Base-by-base conservation (phyloP, 441 rosid species). In the Heliophila coronopifolia region DNA sequence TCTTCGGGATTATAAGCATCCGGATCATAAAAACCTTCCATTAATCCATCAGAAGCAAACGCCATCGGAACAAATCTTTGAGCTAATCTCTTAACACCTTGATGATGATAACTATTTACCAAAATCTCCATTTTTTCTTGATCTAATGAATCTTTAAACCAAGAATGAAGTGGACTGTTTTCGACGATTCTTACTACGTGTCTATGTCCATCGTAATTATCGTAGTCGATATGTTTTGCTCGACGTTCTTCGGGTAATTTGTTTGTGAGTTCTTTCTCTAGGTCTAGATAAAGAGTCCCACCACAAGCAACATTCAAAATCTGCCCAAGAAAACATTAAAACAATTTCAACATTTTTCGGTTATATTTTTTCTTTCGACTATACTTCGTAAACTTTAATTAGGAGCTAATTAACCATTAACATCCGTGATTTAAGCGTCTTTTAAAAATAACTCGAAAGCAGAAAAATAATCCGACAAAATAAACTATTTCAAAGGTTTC, bases 101-200 rank as follows among this genome's bases (percentile, higher is more conserved):
- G 94, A 38, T 87, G 96, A 26, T 84, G 96, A 70, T 87, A 87
- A 60, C 96, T 84, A 30, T 87, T 87, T 20, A 87, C 96, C 66
- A 36, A 50, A 38, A 87, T 78, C 58, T 82, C 81, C 86, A 75
- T 73, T 23, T 48, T 69, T n/a, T 51, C 74, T 20, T 45, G 74
- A 24, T 75, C 73, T 42, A 82, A 30, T 13, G 92, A 83, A 41
- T 73, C 83, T 49, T 68, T 67, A 19, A 84, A 86, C 94, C 90
- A 86, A 2, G 56, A 17, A 24, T 79, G 76, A 60, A 84, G 41
- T 24, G 93, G 96, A 6, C 81, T 73, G 22, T 70, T 67, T 45
- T 77, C 71, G 17, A 75, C 73, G 3, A 86, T 74, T 30, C 47
- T 65, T 38, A 83, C 83, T 18, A 20, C 58, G 47, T 86, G 94